Percentiles rank a stretch among this genome's conserved stretches.
Conservation (phyloP, 108 stramenopile species). For the Cyclotella baltica region DNA sequence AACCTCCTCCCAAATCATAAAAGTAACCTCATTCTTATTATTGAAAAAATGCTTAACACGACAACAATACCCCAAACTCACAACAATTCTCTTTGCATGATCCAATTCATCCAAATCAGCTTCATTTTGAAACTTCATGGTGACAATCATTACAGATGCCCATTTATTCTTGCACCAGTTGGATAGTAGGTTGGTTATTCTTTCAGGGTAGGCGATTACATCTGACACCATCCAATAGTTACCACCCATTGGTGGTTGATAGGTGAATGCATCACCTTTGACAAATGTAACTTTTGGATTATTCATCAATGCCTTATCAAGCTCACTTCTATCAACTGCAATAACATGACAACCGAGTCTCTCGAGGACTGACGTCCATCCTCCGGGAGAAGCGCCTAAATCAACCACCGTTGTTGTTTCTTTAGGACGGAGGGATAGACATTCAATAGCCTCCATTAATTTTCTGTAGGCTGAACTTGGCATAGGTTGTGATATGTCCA, state of each 20-base stretch:
- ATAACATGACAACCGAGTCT: conserved; percentile 48
- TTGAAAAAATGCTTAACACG: conserved; percentile 68
- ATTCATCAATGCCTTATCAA: conserved; percentile 55
- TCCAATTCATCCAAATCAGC: conserved; percentile 51
- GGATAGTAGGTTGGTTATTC: conserved; percentile 47
- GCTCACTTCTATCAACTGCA: conserved; percentile 60
- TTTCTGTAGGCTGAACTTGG: conserved; percentile 75
- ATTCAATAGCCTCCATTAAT: conserved; percentile 61
- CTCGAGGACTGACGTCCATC: conserved; percentile 57
- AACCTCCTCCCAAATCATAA: conserved; percentile 43
- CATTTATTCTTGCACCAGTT: conserved; percentile 49
- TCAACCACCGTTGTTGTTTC: conserved; percentile 44
- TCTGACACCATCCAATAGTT: conserved; percentile 69
- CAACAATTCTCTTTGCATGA: conserved; percentile 30
- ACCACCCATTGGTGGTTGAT: conserved; percentile 23
- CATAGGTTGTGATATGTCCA: conserved; percentile 57
- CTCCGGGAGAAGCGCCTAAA: conserved; percentile 71
- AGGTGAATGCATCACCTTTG: conserved; percentile 67
- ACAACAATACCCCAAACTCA: conserved; percentile 39
- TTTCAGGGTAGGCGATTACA: conserved; percentile 69
- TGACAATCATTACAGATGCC: conserved; percentile 57
- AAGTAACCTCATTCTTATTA: conserved; percentile 74
- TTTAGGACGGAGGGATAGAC: conserved; percentile 36
- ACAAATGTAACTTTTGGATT: conserved; percentile 54
- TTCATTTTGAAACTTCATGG: conserved; percentile 62